Evolutionary conservation across 2,329 filamentous ascomycete genomes (phyloP).

Genomic region (Aspergillus neotritici): DNA sequence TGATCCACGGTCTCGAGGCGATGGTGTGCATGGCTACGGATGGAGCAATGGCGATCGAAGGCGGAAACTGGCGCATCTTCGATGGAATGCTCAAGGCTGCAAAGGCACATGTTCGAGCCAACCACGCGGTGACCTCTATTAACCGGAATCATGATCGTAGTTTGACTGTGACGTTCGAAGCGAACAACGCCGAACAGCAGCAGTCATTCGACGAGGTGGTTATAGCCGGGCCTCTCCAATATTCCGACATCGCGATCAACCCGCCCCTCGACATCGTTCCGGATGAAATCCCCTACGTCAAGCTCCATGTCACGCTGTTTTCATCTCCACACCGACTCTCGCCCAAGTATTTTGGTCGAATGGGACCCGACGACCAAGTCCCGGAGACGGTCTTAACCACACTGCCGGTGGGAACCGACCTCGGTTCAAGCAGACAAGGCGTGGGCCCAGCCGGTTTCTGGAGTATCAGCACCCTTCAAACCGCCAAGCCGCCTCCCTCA

Average conservation of each 20-base stretch:
- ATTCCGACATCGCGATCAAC: constrained; percentile 58
- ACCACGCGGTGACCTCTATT: constrained; percentile 63
- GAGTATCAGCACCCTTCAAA: constrained; percentile 70
- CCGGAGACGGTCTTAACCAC: constrained; percentile 81
- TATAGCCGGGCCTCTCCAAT: constrained; percentile 79
- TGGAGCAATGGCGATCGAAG: constrained; percentile 69
- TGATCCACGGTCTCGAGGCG: constrained; percentile 82
- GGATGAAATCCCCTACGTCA: constrained; percentile 76
- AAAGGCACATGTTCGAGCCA: constrained; percentile 55
- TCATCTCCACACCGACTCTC: constrained; percentile 69
- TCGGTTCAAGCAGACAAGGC: constrained; percentile 42
- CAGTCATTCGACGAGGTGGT: constrained; percentile 68
- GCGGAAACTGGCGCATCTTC: constrained; percentile 95
- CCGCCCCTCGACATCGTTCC: constrained; percentile 49
- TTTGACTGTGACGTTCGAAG: constrained; percentile 41
- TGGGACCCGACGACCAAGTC: constrained; percentile 41
- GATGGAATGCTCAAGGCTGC: constrained; percentile 67
- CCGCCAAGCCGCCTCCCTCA: constrained; percentile 52
- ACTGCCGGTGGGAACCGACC: constrained; percentile 51
- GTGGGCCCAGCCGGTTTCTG: constrained; percentile 76
- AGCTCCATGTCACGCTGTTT: constrained; percentile 84
- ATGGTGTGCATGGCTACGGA: constrained; percentile 90
- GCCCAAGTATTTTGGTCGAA: constrained; percentile 65
- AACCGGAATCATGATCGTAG: constrained; percentile 34
- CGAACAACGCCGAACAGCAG: constrained; percentile 13